phyloP scores from a whole-genome alignment of 225 moss, liverwort and hornwort species.

The Antitrichia curtipendula region DNA sequence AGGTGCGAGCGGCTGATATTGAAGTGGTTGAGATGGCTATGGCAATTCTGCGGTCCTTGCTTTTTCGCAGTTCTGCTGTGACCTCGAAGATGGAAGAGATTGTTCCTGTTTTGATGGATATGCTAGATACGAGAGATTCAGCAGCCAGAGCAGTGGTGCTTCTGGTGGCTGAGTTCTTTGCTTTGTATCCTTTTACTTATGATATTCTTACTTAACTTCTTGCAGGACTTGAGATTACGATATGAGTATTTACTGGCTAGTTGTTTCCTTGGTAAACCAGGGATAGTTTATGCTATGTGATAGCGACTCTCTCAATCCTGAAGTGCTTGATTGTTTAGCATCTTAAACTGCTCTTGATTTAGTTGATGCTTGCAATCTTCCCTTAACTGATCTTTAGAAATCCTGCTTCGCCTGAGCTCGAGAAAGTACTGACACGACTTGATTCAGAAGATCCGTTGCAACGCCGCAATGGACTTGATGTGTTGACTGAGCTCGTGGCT shows the following conservation, averaged over 20 bases:
- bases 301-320: neutral
- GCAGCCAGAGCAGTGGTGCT: conserved; percentile 88
- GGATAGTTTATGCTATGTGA: neutral
- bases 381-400: conserved; percentile 44
- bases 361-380: neutral
- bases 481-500: conserved; percentile 68
- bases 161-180: conserved; percentile 85
- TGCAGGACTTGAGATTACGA: neutral
- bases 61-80: conserved; percentile 53
- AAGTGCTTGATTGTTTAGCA: neutral
- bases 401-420: conserved; percentile 69
- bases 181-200: conserved; percentile 57
- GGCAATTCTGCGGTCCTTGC: conserved; percentile 53
- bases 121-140: conserved; percentile 81
- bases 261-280: neutral
- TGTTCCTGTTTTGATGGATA: conserved; percentile 82
- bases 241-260: neutral
- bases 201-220: neutral
- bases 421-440: conserved; percentile 72
- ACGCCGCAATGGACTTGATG: conserved; percentile 95
- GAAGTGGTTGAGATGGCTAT: conserved; percentile 72
- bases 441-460: conserved; percentile 71
- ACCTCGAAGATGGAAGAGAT: conserved; percentile 58
- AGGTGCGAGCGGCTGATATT: conserved; percentile 69
- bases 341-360: neutral